These are phyloP conservation scores for Asparagopsis taxiformis DNA, from an alignment of 31 red algal species.

Conservation along the genomic window DNA sequence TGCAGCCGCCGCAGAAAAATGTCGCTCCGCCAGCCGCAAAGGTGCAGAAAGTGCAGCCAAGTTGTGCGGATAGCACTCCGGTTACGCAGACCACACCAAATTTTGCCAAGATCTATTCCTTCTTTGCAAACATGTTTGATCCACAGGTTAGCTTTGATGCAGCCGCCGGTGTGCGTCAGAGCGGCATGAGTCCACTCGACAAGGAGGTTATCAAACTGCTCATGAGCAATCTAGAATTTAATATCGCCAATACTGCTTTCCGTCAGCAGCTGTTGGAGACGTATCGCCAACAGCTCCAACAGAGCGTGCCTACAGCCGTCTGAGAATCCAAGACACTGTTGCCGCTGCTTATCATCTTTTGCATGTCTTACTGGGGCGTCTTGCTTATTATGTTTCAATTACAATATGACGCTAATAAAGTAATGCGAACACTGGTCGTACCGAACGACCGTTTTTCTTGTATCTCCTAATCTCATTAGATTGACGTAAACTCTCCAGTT, in stretches of 20 bases:
- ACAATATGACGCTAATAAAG: background rate
- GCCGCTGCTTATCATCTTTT: conserved; percentile 19
- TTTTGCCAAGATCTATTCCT: conserved; percentile 69
- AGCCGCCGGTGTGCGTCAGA: conserved; percentile 11
- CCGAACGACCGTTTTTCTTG: no score
- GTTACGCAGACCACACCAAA: no score
- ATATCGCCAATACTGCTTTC: conserved; percentile 55
- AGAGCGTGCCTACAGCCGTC: conserved; percentile 44
- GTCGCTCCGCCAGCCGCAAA: no score
- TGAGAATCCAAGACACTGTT: conserved; percentile 22
- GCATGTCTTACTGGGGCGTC: no score
- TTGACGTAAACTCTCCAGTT: conserved; percentile 10
- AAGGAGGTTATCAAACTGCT: conserved; percentile 70
- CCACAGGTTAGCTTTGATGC: conserved; percentile 39
- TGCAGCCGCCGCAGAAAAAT: no score
- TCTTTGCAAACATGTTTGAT: conserved; percentile 80
- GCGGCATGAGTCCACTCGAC: conserved; percentile 42
- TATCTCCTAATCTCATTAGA: conserved; percentile 1
- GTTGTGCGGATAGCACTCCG: no score
- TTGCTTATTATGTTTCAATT: no score
- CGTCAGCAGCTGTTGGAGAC: conserved; percentile 65
- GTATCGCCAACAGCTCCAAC: conserved; percentile 63
- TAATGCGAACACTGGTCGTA: no score
- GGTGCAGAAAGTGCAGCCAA: no score
- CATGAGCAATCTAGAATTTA: conserved; percentile 58